Evolutionary conservation across 441 rosid species (phyloP), one percentile per base, ranked within the genome.

Genomic region (Gossypium gossypioides): DNA sequence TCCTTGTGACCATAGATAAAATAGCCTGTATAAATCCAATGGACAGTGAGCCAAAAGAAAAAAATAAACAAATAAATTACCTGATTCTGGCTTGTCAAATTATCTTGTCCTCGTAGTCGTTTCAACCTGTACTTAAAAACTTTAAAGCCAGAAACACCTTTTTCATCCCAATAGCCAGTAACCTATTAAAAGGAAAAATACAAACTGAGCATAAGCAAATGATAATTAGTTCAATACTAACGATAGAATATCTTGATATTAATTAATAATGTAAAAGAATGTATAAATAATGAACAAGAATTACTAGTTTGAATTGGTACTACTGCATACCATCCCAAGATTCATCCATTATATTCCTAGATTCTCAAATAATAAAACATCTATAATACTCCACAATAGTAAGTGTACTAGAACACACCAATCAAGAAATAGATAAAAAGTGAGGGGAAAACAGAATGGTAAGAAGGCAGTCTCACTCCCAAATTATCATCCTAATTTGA

Each of bases 111-210:
- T 37, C 32, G 18, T 55, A 80, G 72, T 61, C 83, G 74, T 70
- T 74, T 81, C 75, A 83, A 44, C n/a, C 56, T 67, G 72, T 63
- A 86, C 69, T 83, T 85, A 55, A 50, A 81, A 74, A 80, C 82
- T 34, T 24, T 69, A 54, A 52, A 77, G 61, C 88, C 85, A 69
- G 85, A 78, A 24, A 29, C 19, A 68, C 83, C 77, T 72, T 74
- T 67, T 54, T 76, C 84, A 2, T 66, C 46, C 81, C 79, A 81
- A 72, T 25, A 77, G 7, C 78, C 44, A 57, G 71, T 71, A 77
- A 86, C 83, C 87, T 86, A 76, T 22, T 32, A 15, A 37, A 13
- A 68, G 29, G 3, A 22, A 25, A 75, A 34, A 44, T 68, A 24
- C 40, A 52, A 2, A 24, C n/a, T 57, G 62, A 78, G 59, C 13